phyloP scores from a whole-genome alignment of 139 green algal species.

The Bryopsis sp. region DNA sequence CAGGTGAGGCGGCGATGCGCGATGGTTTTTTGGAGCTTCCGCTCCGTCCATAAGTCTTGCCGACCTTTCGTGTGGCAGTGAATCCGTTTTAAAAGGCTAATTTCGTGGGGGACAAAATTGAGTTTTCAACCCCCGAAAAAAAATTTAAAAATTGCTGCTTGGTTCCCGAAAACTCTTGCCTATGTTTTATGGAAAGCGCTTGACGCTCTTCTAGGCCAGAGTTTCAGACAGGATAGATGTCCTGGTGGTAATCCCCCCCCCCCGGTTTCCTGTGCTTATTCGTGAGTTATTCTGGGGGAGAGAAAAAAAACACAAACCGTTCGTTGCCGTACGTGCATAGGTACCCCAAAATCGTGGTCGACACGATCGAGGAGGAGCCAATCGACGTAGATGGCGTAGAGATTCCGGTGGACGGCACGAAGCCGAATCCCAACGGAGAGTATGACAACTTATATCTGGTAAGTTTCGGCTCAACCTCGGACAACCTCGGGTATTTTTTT shows the following conservation, averaged over 20 bases:
- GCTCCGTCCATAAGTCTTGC: too few relatives aligned
- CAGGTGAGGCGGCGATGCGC: conserved; percentile 28
- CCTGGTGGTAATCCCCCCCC: too few relatives aligned
- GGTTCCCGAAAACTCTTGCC: too few relatives aligned
- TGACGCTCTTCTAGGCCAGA: too few relatives aligned
- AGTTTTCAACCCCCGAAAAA: too few relatives aligned
- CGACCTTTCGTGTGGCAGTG: too few relatives aligned
- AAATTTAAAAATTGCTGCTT: too few relatives aligned
- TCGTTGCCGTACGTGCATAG: conserved; percentile 33
- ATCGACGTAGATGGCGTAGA: conserved; percentile 63
- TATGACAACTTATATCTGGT: conserved; percentile 98
- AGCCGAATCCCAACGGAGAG: conserved; percentile 95
- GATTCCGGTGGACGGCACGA: conserved; percentile 78
- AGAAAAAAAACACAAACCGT: neutral
- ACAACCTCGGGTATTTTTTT: neutral
- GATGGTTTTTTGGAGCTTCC: neutral
- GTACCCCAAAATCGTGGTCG: conserved; percentile 91
- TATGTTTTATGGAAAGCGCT: too few relatives aligned
- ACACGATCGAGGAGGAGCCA: conserved; percentile 80
- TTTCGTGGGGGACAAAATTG: too few relatives aligned
- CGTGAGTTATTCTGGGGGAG: too few relatives aligned
- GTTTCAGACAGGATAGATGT: too few relatives aligned
- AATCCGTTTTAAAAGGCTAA: too few relatives aligned
- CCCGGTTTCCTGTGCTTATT: neutral
- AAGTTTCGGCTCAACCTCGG: neutral